phyloP scores from a whole-genome alignment of 352 stramenopile genomes.

The Globisporangium uncinulatum region DNA sequence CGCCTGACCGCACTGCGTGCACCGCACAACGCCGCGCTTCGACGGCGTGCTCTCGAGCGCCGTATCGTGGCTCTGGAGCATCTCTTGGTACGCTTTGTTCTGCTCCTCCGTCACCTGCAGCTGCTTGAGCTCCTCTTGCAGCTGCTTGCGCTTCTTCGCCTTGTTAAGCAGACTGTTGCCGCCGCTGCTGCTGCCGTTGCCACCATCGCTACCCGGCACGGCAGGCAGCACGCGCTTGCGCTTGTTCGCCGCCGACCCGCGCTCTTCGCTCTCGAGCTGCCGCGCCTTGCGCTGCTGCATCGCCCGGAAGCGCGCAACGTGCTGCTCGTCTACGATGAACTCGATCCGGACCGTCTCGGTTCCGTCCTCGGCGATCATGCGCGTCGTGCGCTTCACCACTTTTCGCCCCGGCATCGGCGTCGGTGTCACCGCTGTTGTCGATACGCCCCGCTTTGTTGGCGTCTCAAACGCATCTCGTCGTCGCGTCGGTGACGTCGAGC shows the following conservation, averaged over 20 bases:
- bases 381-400: constrained; percentile 68
- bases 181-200: neutral
- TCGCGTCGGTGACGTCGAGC: constrained; percentile 48
- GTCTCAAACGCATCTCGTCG: too few relatives aligned
- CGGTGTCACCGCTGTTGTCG: constrained; percentile 20
- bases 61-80: constrained; percentile 71
- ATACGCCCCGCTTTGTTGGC: too few relatives aligned
- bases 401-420: constrained; percentile 41
- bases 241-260: constrained; percentile 68
- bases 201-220: constrained; percentile 55
- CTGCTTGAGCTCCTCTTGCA: constrained; percentile 84
- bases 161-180: constrained; percentile 49
- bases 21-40: constrained; percentile 72
- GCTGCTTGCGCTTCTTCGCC: constrained; percentile 74
- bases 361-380: constrained; percentile 75
- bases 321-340: constrained; percentile 73
- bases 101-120: constrained; percentile 74
- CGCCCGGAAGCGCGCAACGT: constrained; percentile 64
- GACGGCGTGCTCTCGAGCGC: constrained; percentile 25
- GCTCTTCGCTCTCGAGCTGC: constrained; percentile 61
- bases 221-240: constrained; percentile 78
- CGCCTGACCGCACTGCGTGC: constrained; percentile 70
- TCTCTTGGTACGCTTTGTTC: constrained; percentile 80
- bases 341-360: constrained; percentile 72
- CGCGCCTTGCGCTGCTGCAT: constrained; percentile 74